Evolutionary conservation across 2,329 filamentous ascomycete species (phyloP).

Genomic region (Ceratocystis colombiana): DNA sequence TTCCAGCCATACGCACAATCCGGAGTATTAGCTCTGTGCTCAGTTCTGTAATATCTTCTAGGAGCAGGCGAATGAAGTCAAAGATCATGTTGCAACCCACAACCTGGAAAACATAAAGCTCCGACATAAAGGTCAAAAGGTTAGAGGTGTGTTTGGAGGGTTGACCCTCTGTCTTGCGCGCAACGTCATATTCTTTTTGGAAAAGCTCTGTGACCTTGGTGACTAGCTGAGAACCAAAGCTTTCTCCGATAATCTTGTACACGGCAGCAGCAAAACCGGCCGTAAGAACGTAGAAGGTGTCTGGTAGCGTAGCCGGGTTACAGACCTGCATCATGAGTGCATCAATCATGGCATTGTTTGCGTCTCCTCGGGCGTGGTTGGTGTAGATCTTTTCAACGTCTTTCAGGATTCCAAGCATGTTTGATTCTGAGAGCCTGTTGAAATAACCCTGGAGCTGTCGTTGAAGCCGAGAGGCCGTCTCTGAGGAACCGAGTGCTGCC

Average conservation of each 20-base stretch:
- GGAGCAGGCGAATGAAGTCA: conserved; percentile 74
- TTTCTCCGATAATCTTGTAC: conserved; percentile 77
- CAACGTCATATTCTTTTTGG: conserved; percentile 48
- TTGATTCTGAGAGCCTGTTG: conserved; percentile 87
- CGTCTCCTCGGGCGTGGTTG: conserved; percentile 74
- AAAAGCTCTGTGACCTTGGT: conserved; percentile 70
- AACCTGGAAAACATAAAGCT: conserved; percentile 88
- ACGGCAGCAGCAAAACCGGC: conserved; percentile 81
- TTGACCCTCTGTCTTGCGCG: conserved; percentile 32
- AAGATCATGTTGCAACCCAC: conserved; percentile 75
- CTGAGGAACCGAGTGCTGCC: conserved; percentile 54
- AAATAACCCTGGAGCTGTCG: conserved; percentile 79
- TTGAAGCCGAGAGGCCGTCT: conserved; percentile 52
- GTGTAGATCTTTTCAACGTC: conserved; percentile 78
- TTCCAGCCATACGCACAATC: conserved; percentile 71
- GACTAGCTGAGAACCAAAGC: conserved; percentile 79
- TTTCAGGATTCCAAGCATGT: conserved; percentile 70
- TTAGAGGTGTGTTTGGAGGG: conserved; percentile 46
- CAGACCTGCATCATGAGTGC: conserved; percentile 69
- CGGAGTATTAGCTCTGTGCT: conserved; percentile 83
- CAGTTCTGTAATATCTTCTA: conserved; percentile 65
- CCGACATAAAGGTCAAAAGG: conserved; percentile 68
- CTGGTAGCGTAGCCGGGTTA: conserved; percentile 66
- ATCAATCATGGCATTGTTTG: conserved; percentile 70
- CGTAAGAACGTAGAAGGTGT: conserved; percentile 83